Conservation (phyloP, 2,329 filamentous ascomycete genomes). For the Pyrenochaeta sp. region DNA sequence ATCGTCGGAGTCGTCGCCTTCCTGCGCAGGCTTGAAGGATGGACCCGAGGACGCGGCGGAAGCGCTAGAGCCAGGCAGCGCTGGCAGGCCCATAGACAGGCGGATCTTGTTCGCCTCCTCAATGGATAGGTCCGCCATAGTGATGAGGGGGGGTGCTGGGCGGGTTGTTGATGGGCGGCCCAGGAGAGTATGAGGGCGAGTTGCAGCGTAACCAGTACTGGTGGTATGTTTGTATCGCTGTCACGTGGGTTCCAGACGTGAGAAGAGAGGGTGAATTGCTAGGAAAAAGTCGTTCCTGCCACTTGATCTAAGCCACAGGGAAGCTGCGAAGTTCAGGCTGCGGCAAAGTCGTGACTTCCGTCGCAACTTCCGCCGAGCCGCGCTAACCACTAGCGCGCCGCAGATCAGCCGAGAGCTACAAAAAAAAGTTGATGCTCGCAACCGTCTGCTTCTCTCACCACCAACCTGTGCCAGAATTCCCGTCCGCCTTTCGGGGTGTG, state of each 20-base stretch:
- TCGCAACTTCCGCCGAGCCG: constrained; percentile 25
- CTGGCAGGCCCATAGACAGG: constrained; percentile 86
- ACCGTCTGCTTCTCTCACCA: constrained; percentile 52
- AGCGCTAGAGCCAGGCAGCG: constrained; percentile 81
- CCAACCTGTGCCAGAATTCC: constrained; percentile 89
- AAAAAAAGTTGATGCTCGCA: constrained; percentile 35
- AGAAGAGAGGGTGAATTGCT: background rate
- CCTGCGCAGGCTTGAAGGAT: constrained; percentile 62
- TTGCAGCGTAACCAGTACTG: background rate
- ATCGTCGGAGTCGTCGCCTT: constrained; percentile 65
- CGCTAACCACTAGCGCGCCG: constrained; percentile 23
- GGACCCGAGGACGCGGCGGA: constrained; percentile 60
- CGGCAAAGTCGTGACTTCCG: constrained; percentile 8
- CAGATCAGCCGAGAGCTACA: constrained; percentile 28
- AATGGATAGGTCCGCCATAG: constrained; percentile 61
- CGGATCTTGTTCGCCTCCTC: constrained; percentile 95
- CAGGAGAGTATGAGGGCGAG: background rate
- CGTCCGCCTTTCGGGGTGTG: constrained; percentile 63
- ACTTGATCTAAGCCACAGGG: background rate
- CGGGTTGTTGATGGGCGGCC: background rate
- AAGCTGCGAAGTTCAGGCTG: background rate
- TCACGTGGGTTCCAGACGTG: background rate
- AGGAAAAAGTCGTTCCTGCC: background rate
- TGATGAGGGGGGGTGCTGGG: background rate
- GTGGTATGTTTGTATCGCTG: background rate